These are phyloP conservation scores for Trichosporon sp. DNA, from an alignment of 1,284 basidiomycete species.

Conservation along the genomic window DNA sequence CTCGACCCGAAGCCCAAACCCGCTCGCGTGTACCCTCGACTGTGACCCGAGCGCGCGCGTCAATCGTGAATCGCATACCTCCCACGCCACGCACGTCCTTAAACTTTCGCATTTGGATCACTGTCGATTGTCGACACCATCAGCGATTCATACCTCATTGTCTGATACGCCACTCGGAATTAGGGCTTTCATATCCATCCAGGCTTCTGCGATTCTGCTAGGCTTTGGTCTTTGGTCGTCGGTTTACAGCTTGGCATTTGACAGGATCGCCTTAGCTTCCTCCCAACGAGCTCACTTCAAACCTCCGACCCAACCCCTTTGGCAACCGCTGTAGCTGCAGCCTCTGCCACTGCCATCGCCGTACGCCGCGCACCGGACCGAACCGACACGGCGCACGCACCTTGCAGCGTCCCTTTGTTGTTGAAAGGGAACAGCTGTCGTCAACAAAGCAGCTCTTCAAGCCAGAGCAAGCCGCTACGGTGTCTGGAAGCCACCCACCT, in stretches of 20 bases:
- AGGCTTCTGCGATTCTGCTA: background rate
- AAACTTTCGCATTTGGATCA: background rate
- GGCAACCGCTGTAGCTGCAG: background rate
- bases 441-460: background rate
- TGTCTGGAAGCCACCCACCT: background rate
- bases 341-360: background rate
- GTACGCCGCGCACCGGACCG: background rate
- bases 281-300: background rate
- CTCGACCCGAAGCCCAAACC: background rate
- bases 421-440: background rate
- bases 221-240: background rate
- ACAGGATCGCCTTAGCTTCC: background rate
- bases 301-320: constrained; percentile 5
- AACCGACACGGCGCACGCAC: constrained; percentile 5
- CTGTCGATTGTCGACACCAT: constrained; percentile 10
- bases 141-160: background rate
- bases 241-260: constrained; percentile 3
- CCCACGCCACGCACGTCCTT: constrained; percentile 5
- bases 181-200: background rate
- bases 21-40: background rate
- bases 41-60: constrained; percentile 4
- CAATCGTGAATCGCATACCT: constrained; percentile 2
- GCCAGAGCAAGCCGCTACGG: background rate
- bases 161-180: background rate
- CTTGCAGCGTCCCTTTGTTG: background rate